These are phyloP conservation scores for Selaginella moellendorffii DNA, from an alignment of 75 land plant species.

Conservation along the genomic window DNA sequence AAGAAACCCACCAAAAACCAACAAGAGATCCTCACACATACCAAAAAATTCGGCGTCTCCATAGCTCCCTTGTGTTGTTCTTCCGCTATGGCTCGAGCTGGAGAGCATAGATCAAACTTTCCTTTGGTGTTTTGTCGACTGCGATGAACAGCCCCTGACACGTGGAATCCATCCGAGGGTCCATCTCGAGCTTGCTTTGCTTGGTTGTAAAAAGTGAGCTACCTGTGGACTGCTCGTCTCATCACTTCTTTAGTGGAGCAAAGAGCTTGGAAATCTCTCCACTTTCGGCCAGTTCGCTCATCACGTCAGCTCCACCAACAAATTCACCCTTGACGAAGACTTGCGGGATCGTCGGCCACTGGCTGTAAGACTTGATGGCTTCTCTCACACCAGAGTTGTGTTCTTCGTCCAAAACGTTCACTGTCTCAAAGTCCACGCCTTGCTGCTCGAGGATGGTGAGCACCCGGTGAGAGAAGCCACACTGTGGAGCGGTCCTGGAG, in stretches of 20 bases:
- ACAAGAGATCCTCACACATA: not conserved
- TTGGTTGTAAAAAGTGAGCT: too few relatives aligned
- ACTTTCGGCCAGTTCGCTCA: slow-evolving; percentile 66
- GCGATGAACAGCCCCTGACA: too few relatives aligned
- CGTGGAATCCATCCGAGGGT: too few relatives aligned
- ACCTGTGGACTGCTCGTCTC: not conserved
- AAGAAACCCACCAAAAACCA: not conserved
- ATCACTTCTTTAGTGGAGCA: not conserved
- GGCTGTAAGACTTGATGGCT: slow-evolving; percentile 62
- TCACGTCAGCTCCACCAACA: slow-evolving; percentile 90
- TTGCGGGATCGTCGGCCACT: slow-evolving; percentile 97
- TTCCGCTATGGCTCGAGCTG: too few relatives aligned
- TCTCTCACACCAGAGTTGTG: slow-evolving; percentile 76
- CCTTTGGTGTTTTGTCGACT: too few relatives aligned
- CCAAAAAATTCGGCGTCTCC: too few relatives aligned
- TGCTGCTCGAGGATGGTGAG: slow-evolving; percentile 64
- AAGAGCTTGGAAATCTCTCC: slow-evolving; percentile 59
- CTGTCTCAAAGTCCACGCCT: slow-evolving; percentile 68
- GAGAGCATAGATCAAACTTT: too few relatives aligned
- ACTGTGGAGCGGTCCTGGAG: slow-evolving; percentile 78
- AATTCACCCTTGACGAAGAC: slow-evolving; percentile 80
- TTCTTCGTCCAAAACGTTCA: slow-evolving; percentile 89
- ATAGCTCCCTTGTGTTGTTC: too few relatives aligned
- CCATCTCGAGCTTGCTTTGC: too few relatives aligned
- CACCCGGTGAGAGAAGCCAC: slow-evolving; percentile 92